Percentiles rank a stretch among this genome's conserved stretches.
Conservation (phyloP, 176 grass and related monocot species). For the Aegilops tauschii region DNA sequence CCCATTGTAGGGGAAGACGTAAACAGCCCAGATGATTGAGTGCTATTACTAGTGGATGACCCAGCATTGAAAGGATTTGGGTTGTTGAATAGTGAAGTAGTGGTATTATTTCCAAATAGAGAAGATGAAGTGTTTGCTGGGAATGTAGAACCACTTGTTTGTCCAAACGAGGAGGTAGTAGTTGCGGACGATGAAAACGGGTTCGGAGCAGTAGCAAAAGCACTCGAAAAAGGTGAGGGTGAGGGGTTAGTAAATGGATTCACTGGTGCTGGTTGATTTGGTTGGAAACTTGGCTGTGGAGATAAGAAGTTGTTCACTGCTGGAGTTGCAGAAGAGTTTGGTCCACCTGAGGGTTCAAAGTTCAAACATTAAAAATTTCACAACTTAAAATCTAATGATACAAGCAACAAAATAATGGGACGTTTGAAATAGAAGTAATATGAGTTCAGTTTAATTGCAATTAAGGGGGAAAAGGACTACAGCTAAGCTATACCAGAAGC, state of each 20-base stretch:
- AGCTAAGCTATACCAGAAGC: slow-evolving; percentile 9
- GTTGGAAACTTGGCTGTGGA: not conserved
- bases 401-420: slow-evolving; percentile 19
- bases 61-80: slow-evolving; percentile 44
- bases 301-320: slow-evolving; percentile 15
- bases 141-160: slow-evolving; percentile 51
- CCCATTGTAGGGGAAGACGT: slow-evolving; percentile 43
- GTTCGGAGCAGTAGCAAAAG: slow-evolving; percentile 47
- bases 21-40: slow-evolving; percentile 72
- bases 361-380: slow-evolving; percentile 16
- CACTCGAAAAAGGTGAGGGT: slow-evolving; percentile 36
- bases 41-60: slow-evolving; percentile 34
- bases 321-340: slow-evolving; percentile 53
- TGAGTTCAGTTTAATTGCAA: not conserved
- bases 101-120: slow-evolving; percentile 41
- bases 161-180: slow-evolving; percentile 41
- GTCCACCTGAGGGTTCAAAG: slow-evolving; percentile 63
- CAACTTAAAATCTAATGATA: slow-evolving; percentile 25
- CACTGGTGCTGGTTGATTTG: slow-evolving; percentile 10
- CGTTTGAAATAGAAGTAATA: not conserved
- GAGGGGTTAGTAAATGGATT: slow-evolving; percentile 64
- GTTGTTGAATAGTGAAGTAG: slow-evolving; percentile 36
- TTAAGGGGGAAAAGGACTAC: not conserved
- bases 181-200: slow-evolving; percentile 27
- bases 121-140: slow-evolving; percentile 41